Base-by-base conservation (phyloP, 2,329 filamentous ascomycete genomes). In the Fusarium sp. region DNA sequence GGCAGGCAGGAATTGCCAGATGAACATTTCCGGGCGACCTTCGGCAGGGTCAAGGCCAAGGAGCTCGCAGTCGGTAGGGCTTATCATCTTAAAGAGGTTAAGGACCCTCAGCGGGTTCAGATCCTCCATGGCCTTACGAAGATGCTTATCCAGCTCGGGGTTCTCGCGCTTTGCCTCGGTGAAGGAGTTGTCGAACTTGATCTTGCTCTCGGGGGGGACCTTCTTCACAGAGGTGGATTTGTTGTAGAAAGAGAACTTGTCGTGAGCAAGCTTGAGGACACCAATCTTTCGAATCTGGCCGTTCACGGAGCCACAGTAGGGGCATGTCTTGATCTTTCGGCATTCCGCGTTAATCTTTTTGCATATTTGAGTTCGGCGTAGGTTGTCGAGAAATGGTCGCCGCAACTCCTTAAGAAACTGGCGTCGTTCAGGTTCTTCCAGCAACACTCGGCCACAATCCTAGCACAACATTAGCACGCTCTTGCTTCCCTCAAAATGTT, bases 1-100 rank as follows among this genome's bases (percentile, higher is more conserved):
- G 0, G 95, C 95, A 1, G 96, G 96, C 34, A 99, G 86, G 75
- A 93, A 97, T 77, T 97, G 94, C 96, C 96, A 99, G 46, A 99
- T 89, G 78, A 98, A 96, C 89, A 97, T 97, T 78, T 99, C 96
- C 0, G 96, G 96, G 16, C 94, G 87, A 10, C 93, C 93, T 73
- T 97, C 93, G 13, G 88, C 85, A 1, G 94, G 92, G 75, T 97
- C 90, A 74, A 99, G 87, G 4, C 95, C 95, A 1, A 99, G 84
- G 20, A 99, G 85, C 79, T 98, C 94, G 77, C 95, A 97, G 78
- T 99, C 96, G 7, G 88, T 87, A 2, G 91, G 87, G 11, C 89
- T 90, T 61, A 99, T 93, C 76, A 91, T 89, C 79, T 93, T 94
- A 83, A 99, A 97, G 31, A 99, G 86, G 73, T 97, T 97, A 61